Evolutionary conservation across 1,139 yeast genomes (phyloP).

Genomic region (Protomyces arabidopsidicola): DNA sequence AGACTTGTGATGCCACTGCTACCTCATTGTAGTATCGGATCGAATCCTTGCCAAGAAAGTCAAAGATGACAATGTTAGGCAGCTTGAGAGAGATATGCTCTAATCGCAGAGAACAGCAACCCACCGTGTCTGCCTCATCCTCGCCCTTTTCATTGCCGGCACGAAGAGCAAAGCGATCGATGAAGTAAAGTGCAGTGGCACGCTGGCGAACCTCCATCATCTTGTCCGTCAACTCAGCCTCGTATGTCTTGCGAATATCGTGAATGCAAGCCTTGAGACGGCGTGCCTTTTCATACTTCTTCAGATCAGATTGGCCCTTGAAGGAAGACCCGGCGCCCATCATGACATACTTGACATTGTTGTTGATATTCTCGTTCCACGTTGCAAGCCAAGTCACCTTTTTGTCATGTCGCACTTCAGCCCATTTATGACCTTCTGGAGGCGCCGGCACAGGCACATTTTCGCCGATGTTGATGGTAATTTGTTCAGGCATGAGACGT

Average conservation of each 20-base stretch:
- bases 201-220: constrained; percentile 84
- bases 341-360: constrained; percentile 77
- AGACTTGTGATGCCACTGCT: constrained; percentile 82
- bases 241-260: constrained; percentile 70
- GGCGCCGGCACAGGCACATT: constrained; percentile 72
- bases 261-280: constrained; percentile 55
- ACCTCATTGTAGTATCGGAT: constrained; percentile 89
- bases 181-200: constrained; percentile 89
- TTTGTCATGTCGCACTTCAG: constrained; percentile 78
- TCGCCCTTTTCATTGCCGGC: constrained; percentile 98
- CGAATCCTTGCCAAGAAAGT: constrained; percentile 93
- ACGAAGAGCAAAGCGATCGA: constrained; percentile 92
- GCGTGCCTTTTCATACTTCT: constrained; percentile 90
- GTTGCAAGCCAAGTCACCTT: constrained; percentile 94
- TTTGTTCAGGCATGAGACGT: constrained; percentile 83
- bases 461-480: constrained; percentile 73
- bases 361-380: constrained; percentile 93
- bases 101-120: constrained; percentile 87
- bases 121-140: constrained; percentile 97
- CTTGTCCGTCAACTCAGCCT: constrained; percentile 61
- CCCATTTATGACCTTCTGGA: constrained; percentile 88
- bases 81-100: constrained; percentile 85
- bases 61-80: constrained; percentile 84
- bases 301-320: constrained; percentile 85
- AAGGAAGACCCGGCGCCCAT: constrained; percentile 87